Evolutionary conservation across 2,329 filamentous ascomycete species (phyloP).

Genomic region (Cladophialophora carrionii): DNA sequence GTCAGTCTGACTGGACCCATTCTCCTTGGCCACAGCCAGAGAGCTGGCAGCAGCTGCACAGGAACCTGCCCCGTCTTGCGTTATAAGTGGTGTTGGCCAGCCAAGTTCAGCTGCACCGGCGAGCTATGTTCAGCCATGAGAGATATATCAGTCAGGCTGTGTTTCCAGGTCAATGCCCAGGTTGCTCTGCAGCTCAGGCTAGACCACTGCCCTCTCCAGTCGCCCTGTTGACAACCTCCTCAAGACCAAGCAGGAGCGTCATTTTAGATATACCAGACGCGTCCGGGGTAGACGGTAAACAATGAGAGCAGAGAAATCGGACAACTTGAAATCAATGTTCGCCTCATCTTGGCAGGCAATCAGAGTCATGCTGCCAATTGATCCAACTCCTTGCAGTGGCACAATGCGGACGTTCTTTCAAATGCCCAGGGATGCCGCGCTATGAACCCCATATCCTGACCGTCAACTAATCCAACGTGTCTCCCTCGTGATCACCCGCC

Average conservation of each 20-base stretch:
- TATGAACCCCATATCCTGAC: background rate
- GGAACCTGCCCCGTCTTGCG: background rate
- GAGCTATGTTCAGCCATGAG: background rate
- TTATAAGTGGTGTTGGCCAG: background rate
- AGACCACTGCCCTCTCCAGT: background rate
- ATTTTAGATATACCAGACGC: background rate
- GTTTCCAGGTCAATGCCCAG: background rate
- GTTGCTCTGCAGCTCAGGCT: background rate
- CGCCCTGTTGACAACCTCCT: background rate
- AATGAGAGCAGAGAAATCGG: background rate
- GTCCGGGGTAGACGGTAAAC: background rate
- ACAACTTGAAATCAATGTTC: background rate
- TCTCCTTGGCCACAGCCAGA: background rate
- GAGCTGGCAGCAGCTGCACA: background rate
- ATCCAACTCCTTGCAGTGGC: background rate
- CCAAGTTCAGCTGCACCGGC: background rate
- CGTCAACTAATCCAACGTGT: background rate
- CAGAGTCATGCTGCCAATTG: background rate
- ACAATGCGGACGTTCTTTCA: background rate
- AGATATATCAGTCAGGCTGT: background rate
- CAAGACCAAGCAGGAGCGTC: background rate
- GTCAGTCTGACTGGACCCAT: background rate
- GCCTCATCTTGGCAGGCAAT: background rate
- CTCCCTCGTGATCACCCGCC: background rate
- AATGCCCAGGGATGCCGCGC: background rate